phyloP scores from a whole-genome alignment of 2,329 filamentous ascomycete genomes.

The Aspergillus sojae region DNA sequence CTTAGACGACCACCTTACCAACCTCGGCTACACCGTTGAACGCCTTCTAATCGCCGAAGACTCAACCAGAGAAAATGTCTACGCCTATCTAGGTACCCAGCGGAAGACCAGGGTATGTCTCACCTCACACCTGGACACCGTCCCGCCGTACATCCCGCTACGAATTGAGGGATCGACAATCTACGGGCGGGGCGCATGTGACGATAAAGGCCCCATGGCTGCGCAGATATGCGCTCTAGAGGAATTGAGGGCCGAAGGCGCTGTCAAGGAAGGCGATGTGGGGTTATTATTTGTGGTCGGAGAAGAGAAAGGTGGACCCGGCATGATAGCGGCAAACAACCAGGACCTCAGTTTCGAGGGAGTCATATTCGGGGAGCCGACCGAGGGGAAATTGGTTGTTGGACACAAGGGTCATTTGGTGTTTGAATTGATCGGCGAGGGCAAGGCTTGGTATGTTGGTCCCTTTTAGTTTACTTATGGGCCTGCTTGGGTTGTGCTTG shows the following conservation, averaged over 20 bases:
- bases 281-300: constrained; percentile 66
- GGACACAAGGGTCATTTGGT: constrained; percentile 55
- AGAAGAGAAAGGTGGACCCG: constrained; percentile 59
- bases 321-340: constrained; percentile 56
- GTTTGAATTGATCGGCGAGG: constrained; percentile 34
- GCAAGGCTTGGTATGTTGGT: constrained; percentile 19
- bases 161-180: constrained; percentile 54
- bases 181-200: constrained; percentile 68
- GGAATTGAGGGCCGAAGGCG: constrained; percentile 50
- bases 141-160: constrained; percentile 74
- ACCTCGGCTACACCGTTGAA: constrained; percentile 41
- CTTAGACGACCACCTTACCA: constrained; percentile 34
- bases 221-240: constrained; percentile 71
- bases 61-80: constrained; percentile 42
- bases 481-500: neutral
- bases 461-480: neutral
- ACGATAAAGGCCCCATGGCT: constrained; percentile 66
- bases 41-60: constrained; percentile 36
- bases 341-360: constrained; percentile 48
- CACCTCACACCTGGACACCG: constrained; percentile 51
- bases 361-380: constrained; percentile 59
- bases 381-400: constrained; percentile 55
- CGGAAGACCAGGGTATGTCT: constrained; percentile 35
- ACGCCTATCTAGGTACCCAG: constrained; percentile 40
- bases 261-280: constrained; percentile 54